Percentiles rank a stretch among this genome's conserved stretches.
These are phyloP conservation scores for Berkeleyomyces rouxiae DNA, from an alignment of 2,329 filamentous ascomycete species.

Conservation along the genomic window DNA sequence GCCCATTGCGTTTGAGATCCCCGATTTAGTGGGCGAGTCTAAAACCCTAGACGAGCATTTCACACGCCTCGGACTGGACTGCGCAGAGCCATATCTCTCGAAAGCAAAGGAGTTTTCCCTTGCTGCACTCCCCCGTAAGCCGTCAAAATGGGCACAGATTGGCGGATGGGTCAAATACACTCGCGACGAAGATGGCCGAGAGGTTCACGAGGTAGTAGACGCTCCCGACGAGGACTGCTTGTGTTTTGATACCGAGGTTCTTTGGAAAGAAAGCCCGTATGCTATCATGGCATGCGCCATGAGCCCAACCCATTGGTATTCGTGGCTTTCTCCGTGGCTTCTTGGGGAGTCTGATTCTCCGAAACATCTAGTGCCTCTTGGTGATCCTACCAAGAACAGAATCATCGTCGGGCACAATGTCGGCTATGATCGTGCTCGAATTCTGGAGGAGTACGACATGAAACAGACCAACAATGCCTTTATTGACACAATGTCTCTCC, in stretches of 20 bases:
- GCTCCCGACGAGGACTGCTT: constrained; percentile 67
- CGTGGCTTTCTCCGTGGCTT: constrained; percentile 92
- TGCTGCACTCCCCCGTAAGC: constrained; percentile 40
- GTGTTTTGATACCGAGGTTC: constrained; percentile 89
- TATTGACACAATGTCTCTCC: constrained; percentile 93
- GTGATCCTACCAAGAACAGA: constrained; percentile 53
- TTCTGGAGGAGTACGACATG: constrained; percentile 77
- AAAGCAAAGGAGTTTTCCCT: constrained; percentile 59
- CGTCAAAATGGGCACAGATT: constrained; percentile 54
- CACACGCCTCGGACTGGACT: constrained; percentile 68
- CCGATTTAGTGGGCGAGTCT: constrained; percentile 49
- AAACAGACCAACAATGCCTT: constrained; percentile 73
- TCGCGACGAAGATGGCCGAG: constrained; percentile 42
- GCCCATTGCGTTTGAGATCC: constrained; percentile 76
- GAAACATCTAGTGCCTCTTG: constrained; percentile 72
- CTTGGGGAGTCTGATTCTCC: constrained; percentile 63
- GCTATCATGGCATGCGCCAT: constrained; percentile 94
- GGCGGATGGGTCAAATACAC: constrained; percentile 96
- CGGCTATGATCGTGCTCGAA: constrained; percentile 79
- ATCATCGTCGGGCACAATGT: constrained; percentile 90
- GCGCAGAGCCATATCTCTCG: constrained; percentile 67
- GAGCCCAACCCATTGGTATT: constrained; percentile 85
- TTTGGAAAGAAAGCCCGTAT: constrained; percentile 86
- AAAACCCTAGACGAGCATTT: constrained; percentile 86
- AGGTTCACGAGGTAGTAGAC: constrained; percentile 43